Evolutionary conservation across 1,284 basidiomycete genomes (phyloP).

Genomic region (Fomes fomentarius): DNA sequence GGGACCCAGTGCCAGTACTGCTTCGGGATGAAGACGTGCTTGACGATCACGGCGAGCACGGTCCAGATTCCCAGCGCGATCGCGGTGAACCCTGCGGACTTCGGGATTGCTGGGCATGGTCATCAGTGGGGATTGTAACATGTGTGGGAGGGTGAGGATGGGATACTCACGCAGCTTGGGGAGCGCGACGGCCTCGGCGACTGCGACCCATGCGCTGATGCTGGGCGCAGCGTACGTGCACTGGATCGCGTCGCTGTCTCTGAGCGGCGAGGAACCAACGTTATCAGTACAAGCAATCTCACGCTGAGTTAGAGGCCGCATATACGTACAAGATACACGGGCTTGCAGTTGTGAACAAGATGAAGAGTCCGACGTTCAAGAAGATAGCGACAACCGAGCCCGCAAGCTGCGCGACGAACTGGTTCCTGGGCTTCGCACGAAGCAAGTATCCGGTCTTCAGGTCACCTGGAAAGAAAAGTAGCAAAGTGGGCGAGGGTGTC

Average conservation of each 20-base stretch:
- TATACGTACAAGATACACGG: conserved; percentile 55
- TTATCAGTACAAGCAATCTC: no score
- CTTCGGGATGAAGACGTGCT: conserved; percentile 55
- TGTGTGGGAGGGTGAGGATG: neutral
- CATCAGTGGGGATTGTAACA: neutral
- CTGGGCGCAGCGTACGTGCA: conserved; percentile 66
- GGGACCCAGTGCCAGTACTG: conserved; percentile 60
- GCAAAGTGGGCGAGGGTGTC: no score
- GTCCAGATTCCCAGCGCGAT: conserved; percentile 56
- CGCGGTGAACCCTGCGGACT: conserved; percentile 63
- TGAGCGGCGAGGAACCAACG: conserved; percentile 8
- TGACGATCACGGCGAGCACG: conserved; percentile 49
- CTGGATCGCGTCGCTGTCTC: conserved; percentile 3
- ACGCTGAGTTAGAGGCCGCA: no score
- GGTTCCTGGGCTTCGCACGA: conserved; percentile 64
- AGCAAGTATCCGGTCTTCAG: conserved; percentile 75
- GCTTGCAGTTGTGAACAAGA: conserved; percentile 65
- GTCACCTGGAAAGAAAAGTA: conserved; percentile 37
- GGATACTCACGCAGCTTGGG: conserved; percentile 40
- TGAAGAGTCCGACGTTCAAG: conserved; percentile 59
- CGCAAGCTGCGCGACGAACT: conserved; percentile 65
- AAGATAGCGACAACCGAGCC: conserved; percentile 63
- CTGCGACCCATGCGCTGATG: conserved; percentile 65
- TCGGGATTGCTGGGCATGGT: conserved; percentile 43
- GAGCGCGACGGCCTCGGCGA: conserved; percentile 56